Percentiles rank a stretch among this genome's conserved stretches.
Conservation (phyloP, 495 filamentous ascomycete genomes). For the Hyaloscypha bicolor region DNA sequence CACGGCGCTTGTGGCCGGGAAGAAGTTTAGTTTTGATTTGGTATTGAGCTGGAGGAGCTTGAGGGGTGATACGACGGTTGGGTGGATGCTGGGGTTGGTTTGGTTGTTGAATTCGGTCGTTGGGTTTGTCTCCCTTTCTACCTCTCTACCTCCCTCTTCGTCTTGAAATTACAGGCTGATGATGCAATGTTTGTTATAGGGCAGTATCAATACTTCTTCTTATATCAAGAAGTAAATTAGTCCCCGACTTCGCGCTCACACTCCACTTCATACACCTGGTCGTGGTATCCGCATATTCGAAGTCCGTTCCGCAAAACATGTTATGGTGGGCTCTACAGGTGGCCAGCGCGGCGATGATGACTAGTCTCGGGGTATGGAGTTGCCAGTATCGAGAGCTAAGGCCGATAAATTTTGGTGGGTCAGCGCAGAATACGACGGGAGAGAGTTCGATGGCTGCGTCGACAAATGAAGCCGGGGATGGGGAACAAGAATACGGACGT, state of each 20-base stretch:
- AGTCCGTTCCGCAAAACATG: constrained; percentile 67
- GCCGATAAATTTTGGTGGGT: constrained; percentile 85
- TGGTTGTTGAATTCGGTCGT: constrained; percentile 80
- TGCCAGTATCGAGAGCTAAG: constrained; percentile 87
- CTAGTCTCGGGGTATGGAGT: constrained; percentile 77
- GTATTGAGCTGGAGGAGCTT: constrained; percentile 81
- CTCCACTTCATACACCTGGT: constrained; percentile 87
- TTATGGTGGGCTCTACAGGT: constrained; percentile 90
- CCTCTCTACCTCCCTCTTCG: background rate
- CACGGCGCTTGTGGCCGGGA: constrained; percentile 81
- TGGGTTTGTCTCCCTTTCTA: constrained; percentile 58
- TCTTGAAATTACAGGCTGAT: constrained; percentile 27
- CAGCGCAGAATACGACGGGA: constrained; percentile 29
- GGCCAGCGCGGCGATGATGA: constrained; percentile 69
- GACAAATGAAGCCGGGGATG: constrained; percentile 32
- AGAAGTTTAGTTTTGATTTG: constrained; percentile 66
- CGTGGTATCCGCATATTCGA: constrained; percentile 73
- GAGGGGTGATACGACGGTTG: constrained; percentile 85
- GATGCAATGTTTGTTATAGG: constrained; percentile 40
- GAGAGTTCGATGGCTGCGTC: constrained; percentile 34
- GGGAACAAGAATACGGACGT: constrained; percentile 52
- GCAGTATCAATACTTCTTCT: constrained; percentile 78
- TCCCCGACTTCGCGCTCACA: constrained; percentile 91
- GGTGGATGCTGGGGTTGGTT: constrained; percentile 87
- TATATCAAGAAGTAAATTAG: constrained; percentile 84